phyloP scores from a whole-genome alignment of 2,329 filamentous ascomycete species.

The Cladosporium velox region DNA sequence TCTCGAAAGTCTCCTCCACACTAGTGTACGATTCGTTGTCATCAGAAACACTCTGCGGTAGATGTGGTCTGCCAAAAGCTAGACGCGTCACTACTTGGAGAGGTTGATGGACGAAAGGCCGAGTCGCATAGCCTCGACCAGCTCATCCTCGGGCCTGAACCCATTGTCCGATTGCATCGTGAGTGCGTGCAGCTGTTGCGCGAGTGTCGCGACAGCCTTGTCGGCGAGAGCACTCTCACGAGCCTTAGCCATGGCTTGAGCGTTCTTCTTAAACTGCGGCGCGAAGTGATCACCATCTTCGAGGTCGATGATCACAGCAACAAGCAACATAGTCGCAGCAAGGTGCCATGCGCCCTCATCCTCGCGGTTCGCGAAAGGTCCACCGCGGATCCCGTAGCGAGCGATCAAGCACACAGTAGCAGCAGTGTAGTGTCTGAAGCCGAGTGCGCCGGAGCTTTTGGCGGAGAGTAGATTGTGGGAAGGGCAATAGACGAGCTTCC shows the following conservation, averaged over 20 bases:
- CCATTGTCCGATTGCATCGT: neutral
- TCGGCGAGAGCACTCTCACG: neutral
- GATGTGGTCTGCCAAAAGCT: neutral
- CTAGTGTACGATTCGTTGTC: neutral
- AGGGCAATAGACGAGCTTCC: neutral
- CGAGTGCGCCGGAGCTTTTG: neutral
- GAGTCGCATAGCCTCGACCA: neutral
- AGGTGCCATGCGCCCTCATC: neutral
- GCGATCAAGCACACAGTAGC: neutral
- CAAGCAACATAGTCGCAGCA: neutral
- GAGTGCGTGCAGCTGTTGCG: neutral
- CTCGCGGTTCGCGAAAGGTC: neutral
- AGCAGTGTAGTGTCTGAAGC: neutral
- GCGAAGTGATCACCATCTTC: neutral
- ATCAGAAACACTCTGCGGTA: neutral
- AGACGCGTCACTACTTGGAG: neutral
- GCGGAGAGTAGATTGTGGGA: neutral
- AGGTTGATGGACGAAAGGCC: neutral
- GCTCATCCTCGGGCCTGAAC: neutral
- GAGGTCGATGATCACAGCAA: neutral
- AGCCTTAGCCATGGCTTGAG: neutral
- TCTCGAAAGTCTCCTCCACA: neutral
- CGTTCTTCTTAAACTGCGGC: neutral
- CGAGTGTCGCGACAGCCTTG: neutral
- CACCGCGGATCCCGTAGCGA: neutral